phyloP scores from a whole-genome alignment of 306 rosid species.

The Castanea sativa region DNA sequence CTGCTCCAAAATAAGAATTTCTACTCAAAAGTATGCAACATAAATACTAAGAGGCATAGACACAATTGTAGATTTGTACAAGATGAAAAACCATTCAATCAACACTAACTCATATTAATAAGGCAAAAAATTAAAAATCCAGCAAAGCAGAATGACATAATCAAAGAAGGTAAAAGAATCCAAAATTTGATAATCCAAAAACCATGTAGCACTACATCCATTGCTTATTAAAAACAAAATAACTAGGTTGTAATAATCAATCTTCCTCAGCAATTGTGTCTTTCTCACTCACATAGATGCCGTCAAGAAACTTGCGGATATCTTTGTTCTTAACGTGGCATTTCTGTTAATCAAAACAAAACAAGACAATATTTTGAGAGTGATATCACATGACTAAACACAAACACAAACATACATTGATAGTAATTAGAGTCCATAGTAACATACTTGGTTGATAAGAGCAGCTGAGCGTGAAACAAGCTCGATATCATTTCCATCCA shows the following conservation, averaged over 20 bases:
- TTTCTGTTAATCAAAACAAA: slow-evolving; percentile 44
- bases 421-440: background rate
- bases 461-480: slow-evolving; percentile 78
- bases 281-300: slow-evolving; percentile 82
- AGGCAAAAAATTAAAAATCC: too few relatives aligned
- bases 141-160: too few relatives aligned
- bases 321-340: slow-evolving; percentile 85
- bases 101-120: too few relatives aligned
- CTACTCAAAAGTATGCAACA: too few relatives aligned
- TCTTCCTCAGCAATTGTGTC: slow-evolving; percentile 44
- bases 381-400: too few relatives aligned
- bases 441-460: slow-evolving; percentile 60
- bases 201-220: background rate
- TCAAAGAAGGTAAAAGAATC: background rate
- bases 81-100: too few relatives aligned
- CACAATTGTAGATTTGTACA: too few relatives aligned
- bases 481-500: slow-evolving; percentile 81
- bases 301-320: slow-evolving; percentile 82
- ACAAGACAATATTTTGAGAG: background rate
- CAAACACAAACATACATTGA: background rate
- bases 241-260: background rate
- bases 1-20: too few relatives aligned
- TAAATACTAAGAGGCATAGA: too few relatives aligned
- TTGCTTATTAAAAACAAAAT: background rate
- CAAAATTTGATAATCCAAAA: background rate